phyloP scores from a whole-genome alignment of 179 eudicot species.

The Carnegiea gigantea region DNA sequence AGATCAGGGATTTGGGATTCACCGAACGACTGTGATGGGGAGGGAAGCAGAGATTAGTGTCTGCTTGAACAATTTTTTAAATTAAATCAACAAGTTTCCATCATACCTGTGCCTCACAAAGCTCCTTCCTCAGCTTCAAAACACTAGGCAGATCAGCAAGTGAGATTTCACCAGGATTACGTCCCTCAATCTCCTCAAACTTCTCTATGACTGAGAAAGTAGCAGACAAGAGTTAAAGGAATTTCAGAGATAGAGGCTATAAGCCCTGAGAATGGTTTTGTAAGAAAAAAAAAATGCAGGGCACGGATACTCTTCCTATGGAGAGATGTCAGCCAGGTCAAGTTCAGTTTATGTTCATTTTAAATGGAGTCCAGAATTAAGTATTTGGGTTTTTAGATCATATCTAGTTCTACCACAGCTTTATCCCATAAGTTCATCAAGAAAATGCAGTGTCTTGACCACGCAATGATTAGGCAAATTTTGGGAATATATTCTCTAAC shows the following conservation, averaged over 20 bases:
- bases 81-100: background rate
- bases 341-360: background rate
- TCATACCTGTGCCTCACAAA: conserved; percentile 66
- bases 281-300: background rate
- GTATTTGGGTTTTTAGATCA: background rate
- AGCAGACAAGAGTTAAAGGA: background rate
- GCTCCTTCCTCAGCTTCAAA: conserved; percentile 67
- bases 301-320: background rate
- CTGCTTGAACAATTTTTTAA: background rate
- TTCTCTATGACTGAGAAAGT: conserved; percentile 60
- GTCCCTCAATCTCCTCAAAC: conserved; percentile 70
- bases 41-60: background rate
- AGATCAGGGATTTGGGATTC: conserved; percentile 81
- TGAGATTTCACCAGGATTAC: conserved; percentile 64
- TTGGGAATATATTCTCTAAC: background rate
- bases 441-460: background rate
- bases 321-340: background rate
- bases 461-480: too few relatives aligned
- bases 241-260: background rate
- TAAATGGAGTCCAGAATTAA: background rate
- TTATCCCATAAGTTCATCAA: background rate
- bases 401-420: background rate
- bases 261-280: background rate
- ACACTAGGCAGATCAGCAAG: conserved; percentile 66
- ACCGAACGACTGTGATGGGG: conserved; percentile 47